phyloP scores from a whole-genome alignment of 257 asterid genomes.

The Solanum arcanum region DNA sequence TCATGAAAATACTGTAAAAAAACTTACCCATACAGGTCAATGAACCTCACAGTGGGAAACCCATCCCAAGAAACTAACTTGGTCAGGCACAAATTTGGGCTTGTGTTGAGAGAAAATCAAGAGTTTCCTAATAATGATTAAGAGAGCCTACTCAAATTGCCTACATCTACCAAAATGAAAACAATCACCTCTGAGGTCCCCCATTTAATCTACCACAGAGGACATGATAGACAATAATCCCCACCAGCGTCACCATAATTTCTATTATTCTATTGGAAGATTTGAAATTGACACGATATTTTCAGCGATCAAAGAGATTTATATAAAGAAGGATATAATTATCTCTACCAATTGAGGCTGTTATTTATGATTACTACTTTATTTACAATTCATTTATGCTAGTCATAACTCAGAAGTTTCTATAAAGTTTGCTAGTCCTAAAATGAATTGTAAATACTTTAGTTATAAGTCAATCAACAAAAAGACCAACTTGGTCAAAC shows the following conservation, averaged over 20 bases:
- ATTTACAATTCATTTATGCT: neutral
- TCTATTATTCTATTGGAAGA: neutral
- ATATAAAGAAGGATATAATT: too few species aligned
- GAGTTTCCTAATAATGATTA: neutral
- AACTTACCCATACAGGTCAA: neutral
- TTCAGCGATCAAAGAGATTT: too few species aligned
- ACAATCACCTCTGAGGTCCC: neutral
- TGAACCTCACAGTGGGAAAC: neutral
- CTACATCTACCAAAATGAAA: neutral
- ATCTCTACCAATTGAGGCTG: too few species aligned
- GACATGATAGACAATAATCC: neutral
- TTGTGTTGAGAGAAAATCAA: neutral
- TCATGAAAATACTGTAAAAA: neutral
- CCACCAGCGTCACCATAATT: neutral
- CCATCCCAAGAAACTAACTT: neutral
- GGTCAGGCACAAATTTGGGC: neutral
- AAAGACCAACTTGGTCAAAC: too few species aligned
- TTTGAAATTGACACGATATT: neutral
- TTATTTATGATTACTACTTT: too few species aligned
- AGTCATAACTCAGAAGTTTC: too few species aligned
- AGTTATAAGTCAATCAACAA: too few species aligned
- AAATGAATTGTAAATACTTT: too few species aligned
- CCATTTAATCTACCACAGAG: neutral
- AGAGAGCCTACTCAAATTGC: neutral
- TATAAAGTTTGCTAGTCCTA: too few species aligned